A percentile compares a stretch with the other conserved stretches of the same genome.
Evolutionary conservation across 2,329 filamentous ascomycete genomes (phyloP).

Genomic region (Acrocalymma vagum): DNA sequence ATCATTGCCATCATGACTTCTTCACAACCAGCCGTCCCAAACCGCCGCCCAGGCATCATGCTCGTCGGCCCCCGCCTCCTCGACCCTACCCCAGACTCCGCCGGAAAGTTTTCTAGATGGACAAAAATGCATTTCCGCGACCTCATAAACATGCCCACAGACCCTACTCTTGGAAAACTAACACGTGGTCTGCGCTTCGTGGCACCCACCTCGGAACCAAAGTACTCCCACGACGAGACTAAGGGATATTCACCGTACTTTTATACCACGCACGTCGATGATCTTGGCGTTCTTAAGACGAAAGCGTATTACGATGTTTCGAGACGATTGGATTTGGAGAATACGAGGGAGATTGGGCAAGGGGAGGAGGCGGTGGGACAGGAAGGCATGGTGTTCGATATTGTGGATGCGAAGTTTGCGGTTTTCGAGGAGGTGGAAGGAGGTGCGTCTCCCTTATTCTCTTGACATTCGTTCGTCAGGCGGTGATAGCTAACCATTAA

Average conservation of each 20-base stretch:
- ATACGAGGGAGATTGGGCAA: conserved; percentile 9
- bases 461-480: no score
- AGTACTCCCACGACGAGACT: conserved; percentile 4
- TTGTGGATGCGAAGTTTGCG: conserved; percentile 21
- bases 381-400: conserved; percentile 24
- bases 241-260: conserved; percentile 9
- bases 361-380: conserved; percentile 13
- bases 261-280: conserved; percentile 12
- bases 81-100: conserved; percentile 1
- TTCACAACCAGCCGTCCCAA: background rate
- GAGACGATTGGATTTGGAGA: conserved; percentile 22
- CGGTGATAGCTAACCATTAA: background rate
- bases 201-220: conserved; percentile 2
- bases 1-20: no score
- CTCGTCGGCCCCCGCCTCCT: conserved; percentile 21
- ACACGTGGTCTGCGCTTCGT: conserved; percentile 9
- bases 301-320: conserved; percentile 12
- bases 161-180: background rate
- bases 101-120: conserved; percentile 23
- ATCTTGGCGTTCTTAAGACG: conserved; percentile 6
- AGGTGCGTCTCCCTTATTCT: background rate
- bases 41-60: conserved; percentile 16
- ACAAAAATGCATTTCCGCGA: conserved; percentile 29
- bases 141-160: conserved; percentile 10
- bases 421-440: conserved; percentile 12